Evolutionary conservation across 129 eudicot genomes (phyloP).

Genomic region (Pseudognaphalium luteoalbum): DNA sequence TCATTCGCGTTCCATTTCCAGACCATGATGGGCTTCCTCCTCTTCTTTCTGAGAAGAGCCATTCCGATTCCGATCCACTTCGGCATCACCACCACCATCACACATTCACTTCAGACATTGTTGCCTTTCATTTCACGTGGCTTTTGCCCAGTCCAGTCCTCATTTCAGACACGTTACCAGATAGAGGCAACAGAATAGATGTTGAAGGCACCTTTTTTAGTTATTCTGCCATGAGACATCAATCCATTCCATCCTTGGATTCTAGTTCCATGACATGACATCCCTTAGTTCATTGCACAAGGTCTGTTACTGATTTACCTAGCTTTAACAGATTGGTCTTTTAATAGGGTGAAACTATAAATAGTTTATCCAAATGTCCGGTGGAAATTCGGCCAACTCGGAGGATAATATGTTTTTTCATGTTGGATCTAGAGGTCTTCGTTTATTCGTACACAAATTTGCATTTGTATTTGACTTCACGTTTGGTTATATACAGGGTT

Average conservation of each 20-base stretch:
- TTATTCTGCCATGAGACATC: slow-evolving; percentile 54
- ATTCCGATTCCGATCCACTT: slow-evolving; percentile 50
- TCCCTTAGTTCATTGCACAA: slow-evolving; percentile 62
- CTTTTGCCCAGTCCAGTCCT: slow-evolving; percentile 57
- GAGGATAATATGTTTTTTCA: slow-evolving; percentile 17
- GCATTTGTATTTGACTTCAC: slow-evolving; percentile 6
- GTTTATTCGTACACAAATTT: neutral
- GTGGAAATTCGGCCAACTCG: slow-evolving; percentile 22
- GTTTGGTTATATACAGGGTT: slow-evolving; percentile 48
- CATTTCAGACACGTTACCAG: slow-evolving; percentile 56
- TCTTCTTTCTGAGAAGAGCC: slow-evolving; percentile 72
- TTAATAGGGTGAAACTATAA: slow-evolving; percentile 32
- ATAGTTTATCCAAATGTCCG: slow-evolving; percentile 25
- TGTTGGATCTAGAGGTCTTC: slow-evolving; percentile 6
- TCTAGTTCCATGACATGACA: slow-evolving; percentile 81
- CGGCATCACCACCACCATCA: slow-evolving; percentile 60
- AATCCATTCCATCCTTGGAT: slow-evolving; percentile 58
- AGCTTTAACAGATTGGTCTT: slow-evolving; percentile 45
- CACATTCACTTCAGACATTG: slow-evolving; percentile 65
- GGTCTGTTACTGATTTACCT: slow-evolving; percentile 85
- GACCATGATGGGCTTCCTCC: slow-evolving; percentile 55
- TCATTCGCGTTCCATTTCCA: slow-evolving; percentile 58
- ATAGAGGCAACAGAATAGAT: slow-evolving; percentile 50
- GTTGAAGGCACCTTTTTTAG: slow-evolving; percentile 48
- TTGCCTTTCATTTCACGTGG: slow-evolving; percentile 62